Evolutionary conservation across 805 yeast genomes (phyloP), one percentile per base, ranked within the genome.

Genomic region (Saccharomyces kudriavzevii): DNA sequence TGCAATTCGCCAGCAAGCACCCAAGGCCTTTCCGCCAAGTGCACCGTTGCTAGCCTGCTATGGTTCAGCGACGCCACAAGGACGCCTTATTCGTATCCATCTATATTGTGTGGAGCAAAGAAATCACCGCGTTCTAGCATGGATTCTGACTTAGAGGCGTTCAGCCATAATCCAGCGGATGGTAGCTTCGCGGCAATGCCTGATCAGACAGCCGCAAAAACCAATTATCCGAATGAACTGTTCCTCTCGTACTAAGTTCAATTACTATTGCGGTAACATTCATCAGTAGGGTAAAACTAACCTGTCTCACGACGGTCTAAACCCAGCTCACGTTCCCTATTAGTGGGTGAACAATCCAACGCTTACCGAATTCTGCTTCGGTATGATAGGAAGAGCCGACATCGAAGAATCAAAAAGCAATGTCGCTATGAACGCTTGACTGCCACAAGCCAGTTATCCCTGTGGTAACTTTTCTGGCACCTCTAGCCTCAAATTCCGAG

Each of bases 101-200:
- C 74, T 69, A 69, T 63, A 66, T 67, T 69, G 72, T 69, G 73
- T 72, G 71, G 65, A 73, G 73, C 66, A 65, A 70, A 59, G 64
- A 59, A 67, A 70, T 72, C 74, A 66, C 70, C 75, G 74, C 74
- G 58, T 71, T 63, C 74, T 73, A 60, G 84, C 83, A 57, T 78
- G 77, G 74, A 80, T 79, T 58, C 82, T 82, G 75, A 69, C 74
- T 60, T 70, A 70, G 75, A 73, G 74, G 75, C 76, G 75, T 71
- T 72, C 76, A 72, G 75, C 75, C 75, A 68, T 72, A 65, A 73
- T 74, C 76, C 76, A 70, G 73, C 75, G 70, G 76, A 72, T 74
- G 77, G 75, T 72, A 71, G 75, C 75, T 71, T 70, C 75, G 74
- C 75, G 71, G 74, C 75, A 70, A 64, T 72, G 74, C 75, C 75